A percentile compares a stretch with the other conserved stretches of the same genome.
Conservation (phyloP, 2,329 filamentous ascomycete species). For the Davidsoniella eucalypti region DNA sequence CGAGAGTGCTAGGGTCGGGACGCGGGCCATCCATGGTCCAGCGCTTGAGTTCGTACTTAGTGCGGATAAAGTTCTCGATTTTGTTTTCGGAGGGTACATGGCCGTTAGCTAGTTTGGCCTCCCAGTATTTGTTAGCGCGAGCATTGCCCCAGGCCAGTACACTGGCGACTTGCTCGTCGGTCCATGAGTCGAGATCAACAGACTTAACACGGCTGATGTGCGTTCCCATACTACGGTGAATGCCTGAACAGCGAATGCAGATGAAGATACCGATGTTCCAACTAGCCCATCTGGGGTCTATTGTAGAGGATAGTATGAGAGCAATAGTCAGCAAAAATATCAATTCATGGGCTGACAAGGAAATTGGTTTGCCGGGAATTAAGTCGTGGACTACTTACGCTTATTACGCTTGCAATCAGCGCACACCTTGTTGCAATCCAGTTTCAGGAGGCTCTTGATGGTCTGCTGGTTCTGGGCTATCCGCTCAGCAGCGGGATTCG, state of each 20-base stretch:
- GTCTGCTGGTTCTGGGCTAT: constrained; percentile 86
- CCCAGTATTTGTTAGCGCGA: constrained; percentile 97
- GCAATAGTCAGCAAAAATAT: constrained; percentile 9
- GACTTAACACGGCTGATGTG: constrained; percentile 98
- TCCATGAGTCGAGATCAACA: constrained; percentile 95
- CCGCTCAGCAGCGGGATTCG: constrained; percentile 67
- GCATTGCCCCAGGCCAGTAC: constrained; percentile 91
- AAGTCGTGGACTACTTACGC: constrained; percentile 39
- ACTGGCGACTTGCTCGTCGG: constrained; percentile 90
- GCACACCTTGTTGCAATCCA: constrained; percentile 92
- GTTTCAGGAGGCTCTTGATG: constrained; percentile 85
- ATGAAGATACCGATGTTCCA: constrained; percentile 97
- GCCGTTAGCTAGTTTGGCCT: constrained; percentile 76
- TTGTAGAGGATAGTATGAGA: neutral
- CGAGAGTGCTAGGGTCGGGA: constrained; percentile 78
- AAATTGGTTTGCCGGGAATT: neutral
- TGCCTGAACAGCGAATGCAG: constrained; percentile 95
- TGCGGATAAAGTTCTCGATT: constrained; percentile 99
- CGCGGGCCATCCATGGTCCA: constrained; percentile 98
- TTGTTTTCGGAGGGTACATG: constrained; percentile 92
- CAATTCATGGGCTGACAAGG: constrained; percentile 5
- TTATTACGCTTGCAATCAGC: constrained; percentile 99
- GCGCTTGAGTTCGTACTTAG: constrained; percentile 95
- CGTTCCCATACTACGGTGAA: constrained; percentile 96
- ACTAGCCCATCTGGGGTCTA: constrained; percentile 95